Evolutionary conservation across 2,329 filamentous ascomycete genomes (phyloP), one percentile per base, ranked within the genome.

Genomic region (Claviceps paspali): DNA sequence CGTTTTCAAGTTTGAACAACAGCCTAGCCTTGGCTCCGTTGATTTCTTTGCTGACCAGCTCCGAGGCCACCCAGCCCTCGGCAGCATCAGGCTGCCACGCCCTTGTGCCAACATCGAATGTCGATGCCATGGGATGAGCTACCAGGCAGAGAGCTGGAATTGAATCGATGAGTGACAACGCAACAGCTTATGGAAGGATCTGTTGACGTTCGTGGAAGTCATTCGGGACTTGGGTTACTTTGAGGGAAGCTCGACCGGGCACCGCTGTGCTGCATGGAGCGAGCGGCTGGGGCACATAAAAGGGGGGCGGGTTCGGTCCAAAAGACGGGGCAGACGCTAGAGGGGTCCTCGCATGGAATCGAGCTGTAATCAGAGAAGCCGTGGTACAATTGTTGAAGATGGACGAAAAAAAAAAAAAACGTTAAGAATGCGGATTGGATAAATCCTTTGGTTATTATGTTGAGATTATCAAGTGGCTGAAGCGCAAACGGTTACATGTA

Each of bases 1-100:
- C 91, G 73, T 86, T 94, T 51, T 86, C 84, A 47, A 96, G 70
- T 61, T 78, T 72, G 63, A 98, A 96, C 51, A 86, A 73, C 51
- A 98, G 73, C 56, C 72, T 80, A 53, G 88, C 82, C 58, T 93
- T 95, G 54, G 85, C 73, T 44, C 86, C 91, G 55, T 91, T 71
- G 47, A 84, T 66, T 39, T 73, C 71, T 70, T 91, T 95, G 62
- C 82, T 80, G 57, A 81, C 70, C 51, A 98, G 82, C 70, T 96
- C 87, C 33, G 91, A 95, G 56, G 87, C 82, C 60, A 98, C 77
- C 88, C 91, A 98, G 64, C 91, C 91, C 63, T 98, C 88, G 43
- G 83, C 83, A 59, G 76, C 67, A 68, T 98, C 91, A 52, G 91
- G 87, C 73, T 96, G 91, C 91, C 91, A 98, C 57, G 87, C 91